phyloP scores from a whole-genome alignment of 2,329 filamentous ascomycete species.

The Calcarisporium arbuscula region DNA sequence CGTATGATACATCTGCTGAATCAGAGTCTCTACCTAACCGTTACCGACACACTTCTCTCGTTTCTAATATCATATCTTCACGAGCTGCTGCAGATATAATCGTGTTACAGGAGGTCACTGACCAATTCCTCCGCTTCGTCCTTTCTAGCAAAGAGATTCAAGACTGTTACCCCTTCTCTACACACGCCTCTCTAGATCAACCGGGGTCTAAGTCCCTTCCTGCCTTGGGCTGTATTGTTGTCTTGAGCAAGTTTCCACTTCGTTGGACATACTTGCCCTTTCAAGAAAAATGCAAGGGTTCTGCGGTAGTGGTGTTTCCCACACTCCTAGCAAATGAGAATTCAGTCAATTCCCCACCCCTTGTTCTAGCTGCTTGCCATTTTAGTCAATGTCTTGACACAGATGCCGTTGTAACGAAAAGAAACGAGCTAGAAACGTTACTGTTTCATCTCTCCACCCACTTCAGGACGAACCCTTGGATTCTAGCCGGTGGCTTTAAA shows the following conservation, averaged over 20 bases:
- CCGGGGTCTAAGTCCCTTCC: constrained; percentile 47
- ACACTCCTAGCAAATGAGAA: constrained; percentile 8
- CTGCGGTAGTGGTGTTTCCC: constrained; percentile 40
- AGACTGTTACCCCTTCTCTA: constrained; percentile 46
- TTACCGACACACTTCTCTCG: constrained; percentile 34
- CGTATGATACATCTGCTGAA: constrained; percentile 49
- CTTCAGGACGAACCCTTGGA: constrained; percentile 40
- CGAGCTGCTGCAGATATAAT: constrained; percentile 40
- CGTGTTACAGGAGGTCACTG: constrained; percentile 58
- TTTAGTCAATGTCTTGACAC: constrained; percentile 56
- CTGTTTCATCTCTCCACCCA: constrained; percentile 35
- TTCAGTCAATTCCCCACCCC: constrained; percentile 21
- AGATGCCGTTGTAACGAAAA: constrained; percentile 52
- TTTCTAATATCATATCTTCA: constrained; percentile 36
- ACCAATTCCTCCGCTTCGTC: constrained; percentile 53
- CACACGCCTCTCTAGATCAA: constrained; percentile 50
- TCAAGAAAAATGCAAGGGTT: constrained; percentile 50
- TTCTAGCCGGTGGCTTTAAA: constrained; percentile 61
- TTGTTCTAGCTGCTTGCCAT: constrained; percentile 53
- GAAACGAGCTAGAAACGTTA: constrained; percentile 46
- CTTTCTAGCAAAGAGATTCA: constrained; percentile 40
- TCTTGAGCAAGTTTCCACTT: constrained; percentile 51
- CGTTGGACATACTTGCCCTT: constrained; percentile 50
- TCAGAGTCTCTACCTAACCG: constrained; percentile 39
- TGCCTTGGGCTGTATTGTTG: constrained; percentile 54